Base-by-base conservation (phyloP, 2,329 filamentous ascomycete species). In the Epichloe coenophiala region DNA sequence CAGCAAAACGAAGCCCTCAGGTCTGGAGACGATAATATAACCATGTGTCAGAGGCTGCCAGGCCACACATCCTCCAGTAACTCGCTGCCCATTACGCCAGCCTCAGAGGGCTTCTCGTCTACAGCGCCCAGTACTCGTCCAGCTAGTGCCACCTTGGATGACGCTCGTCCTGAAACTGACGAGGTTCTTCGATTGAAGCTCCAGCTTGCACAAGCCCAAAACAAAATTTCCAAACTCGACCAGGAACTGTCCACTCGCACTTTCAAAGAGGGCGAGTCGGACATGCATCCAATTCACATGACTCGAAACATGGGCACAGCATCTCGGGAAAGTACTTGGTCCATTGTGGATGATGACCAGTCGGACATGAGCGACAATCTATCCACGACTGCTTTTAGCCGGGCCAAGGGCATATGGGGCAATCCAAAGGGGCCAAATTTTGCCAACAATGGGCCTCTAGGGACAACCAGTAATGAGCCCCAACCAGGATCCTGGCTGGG, bases 181-280 rank as follows among this genome's bases (percentile, higher is more conserved):
- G 84, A 88, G 62, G 68, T 89, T 31, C 68, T 80, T 53, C 80
- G 78, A 48, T 71, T 90, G 51, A 86, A 85, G 69, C 67, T 81
- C 48, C 80, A 89, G 66, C 76, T 91, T 48, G 82, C 83, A 42
- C 75, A 81, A 54, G 84, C 86, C 38, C 80, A 85, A 53, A 81
- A 74, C 62, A 78, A 83, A 60, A 86, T 90, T 60, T 77, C 75
- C 44, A 81, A 78, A 51, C 80, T 89, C 61, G 83, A 86, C 52
- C 76, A 86, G 49, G 83, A 88, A 67, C 73, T 88, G 53, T 74
- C 80, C 39, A 80, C 74, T 23, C 80, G 80, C 33, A 75, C 80
- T 51, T 71, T 71, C 36, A 80, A 78, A 58, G 71, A 78, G 57
- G 70, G 33, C 23, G 83, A 79, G 2, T 51, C 58, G 3, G 62